Base-by-base conservation (phyloP, 2,329 filamentous ascomycete genomes). In the Ophiostoma ulmi region DNA sequence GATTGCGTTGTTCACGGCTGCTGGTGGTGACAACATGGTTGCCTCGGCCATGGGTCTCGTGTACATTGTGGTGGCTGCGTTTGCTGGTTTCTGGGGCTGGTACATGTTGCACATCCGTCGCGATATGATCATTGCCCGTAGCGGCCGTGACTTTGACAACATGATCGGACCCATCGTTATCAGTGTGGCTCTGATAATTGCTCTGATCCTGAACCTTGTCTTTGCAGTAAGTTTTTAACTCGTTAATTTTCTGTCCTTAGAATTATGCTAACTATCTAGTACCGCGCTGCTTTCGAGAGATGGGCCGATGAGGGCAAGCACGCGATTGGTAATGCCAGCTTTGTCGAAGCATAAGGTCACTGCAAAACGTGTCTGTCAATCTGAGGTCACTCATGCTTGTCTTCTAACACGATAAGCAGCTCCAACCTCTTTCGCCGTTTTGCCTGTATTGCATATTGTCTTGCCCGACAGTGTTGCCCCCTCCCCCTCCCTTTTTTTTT, bases 101-200 rank as follows among this genome's bases (percentile, higher is more conserved):
- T 87, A 83, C 72, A 91, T 97, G 83, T 91, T 96, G 77, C 88
- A 90, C 76, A 87, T 86, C 77, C 85, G 95, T 44, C 86, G 90
- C 72, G 85, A 83, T 70, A 88, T 98, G 85, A 99, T 99, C 77
- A 80, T 90, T 55, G 88, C 92, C 79, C 84, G 95, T 74, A 97
- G 93, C 77, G 93, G 93, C 11, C 94, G 91, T 79, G 94, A 98
- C 76, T 96, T 99, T 79, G 94, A 99, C 79, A 95, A 93, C 75
- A 83, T 94, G 76, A 80, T 92, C 72, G 95, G 95, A 0, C 95
- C 95, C 0, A 80, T 97, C 70, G 85, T 96, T 10, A 90, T 98
- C 63, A 95, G 92, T 76, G 80, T 90, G 52, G 91, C 93, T 3
- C 79, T 99, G 77, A 90, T 92, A 73, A 77, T 90, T 68, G 93